These are phyloP conservation scores for Solanum hybrid DNA, from an alignment of 305 asterid species.

Conservation along the genomic window DNA sequence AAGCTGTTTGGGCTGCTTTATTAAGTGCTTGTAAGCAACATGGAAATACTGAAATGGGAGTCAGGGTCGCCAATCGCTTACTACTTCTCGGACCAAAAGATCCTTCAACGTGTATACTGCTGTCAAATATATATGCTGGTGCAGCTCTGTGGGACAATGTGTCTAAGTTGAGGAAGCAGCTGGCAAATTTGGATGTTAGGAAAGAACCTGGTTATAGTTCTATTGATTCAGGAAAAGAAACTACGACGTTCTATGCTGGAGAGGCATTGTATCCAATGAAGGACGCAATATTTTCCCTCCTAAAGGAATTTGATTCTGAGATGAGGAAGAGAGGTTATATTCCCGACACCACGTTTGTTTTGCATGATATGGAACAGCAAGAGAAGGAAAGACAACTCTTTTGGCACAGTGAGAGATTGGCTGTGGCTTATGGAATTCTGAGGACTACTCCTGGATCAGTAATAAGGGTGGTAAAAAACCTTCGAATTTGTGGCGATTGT, in stretches of 20 bases:
- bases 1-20: slow-evolving; percentile 71
- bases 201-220: slow-evolving; percentile 75
- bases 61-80: slow-evolving; percentile 51
- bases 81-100: slow-evolving; percentile 42
- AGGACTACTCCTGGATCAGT: slow-evolving; percentile 39
- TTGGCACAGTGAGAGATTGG: slow-evolving; percentile 85
- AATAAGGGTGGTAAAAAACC: slow-evolving; percentile 54
- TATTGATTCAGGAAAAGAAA: slow-evolving; percentile 53
- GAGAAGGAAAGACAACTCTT: slow-evolving; percentile 76
- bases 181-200: slow-evolving; percentile 37
- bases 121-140: slow-evolving; percentile 60
- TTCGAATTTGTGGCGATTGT: slow-evolving; percentile 61
- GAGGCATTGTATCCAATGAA: slow-evolving; percentile 42
- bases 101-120: slow-evolving; percentile 47
- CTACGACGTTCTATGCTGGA: slow-evolving; percentile 58
- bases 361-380: slow-evolving; percentile 57
- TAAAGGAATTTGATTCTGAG: slow-evolving; percentile 47
- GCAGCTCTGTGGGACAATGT: slow-evolving; percentile 61
- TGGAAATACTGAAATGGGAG: slow-evolving; percentile 40
- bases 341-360: slow-evolving; percentile 49
- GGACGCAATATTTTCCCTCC: slow-evolving; percentile 34
- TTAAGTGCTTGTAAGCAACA: slow-evolving; percentile 49
- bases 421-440: slow-evolving; percentile 68
- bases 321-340: slow-evolving; percentile 66
- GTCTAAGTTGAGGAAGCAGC: slow-evolving; percentile 43